Conservation (phyloP, 805 yeast genomes). For the Danielozyma ontarioensis region DNA sequence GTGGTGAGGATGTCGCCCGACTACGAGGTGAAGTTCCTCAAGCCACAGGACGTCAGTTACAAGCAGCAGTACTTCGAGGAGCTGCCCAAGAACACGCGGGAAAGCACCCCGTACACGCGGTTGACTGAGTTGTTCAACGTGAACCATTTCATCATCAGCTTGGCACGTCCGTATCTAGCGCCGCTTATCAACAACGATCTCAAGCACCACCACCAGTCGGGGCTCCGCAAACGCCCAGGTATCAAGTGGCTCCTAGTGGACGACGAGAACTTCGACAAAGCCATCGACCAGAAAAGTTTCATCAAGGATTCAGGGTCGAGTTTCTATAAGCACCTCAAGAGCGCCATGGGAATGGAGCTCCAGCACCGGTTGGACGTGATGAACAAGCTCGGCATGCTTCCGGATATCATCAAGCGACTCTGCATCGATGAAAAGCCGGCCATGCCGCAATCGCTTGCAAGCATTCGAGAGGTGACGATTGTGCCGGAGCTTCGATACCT, state of each 20-base stretch:
- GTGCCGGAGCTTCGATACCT: slow-evolving; percentile 81
- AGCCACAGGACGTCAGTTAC: slow-evolving; percentile 42
- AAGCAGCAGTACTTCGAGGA: slow-evolving; percentile 35
- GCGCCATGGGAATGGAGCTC: slow-evolving; percentile 67
- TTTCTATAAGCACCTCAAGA: slow-evolving; percentile 35
- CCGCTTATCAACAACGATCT: slow-evolving; percentile 82
- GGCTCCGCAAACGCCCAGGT: slow-evolving; percentile 30
- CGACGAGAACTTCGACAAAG: slow-evolving; percentile 30
- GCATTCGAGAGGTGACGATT: slow-evolving; percentile 72
- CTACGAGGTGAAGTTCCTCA: slow-evolving; percentile 36
- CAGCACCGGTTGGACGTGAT: slow-evolving; percentile 79
- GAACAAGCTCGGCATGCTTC: slow-evolving; percentile 71
- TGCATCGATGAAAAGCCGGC: slow-evolving; percentile 77
- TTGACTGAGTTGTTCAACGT: slow-evolving; percentile 91
- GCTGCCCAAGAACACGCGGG: slow-evolving; percentile 14
- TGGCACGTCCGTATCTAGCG: slow-evolving; percentile 91
- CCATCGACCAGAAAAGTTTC: slow-evolving; percentile 22
- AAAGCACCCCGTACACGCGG: slow-evolving; percentile 68
- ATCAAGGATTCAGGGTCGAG: slow-evolving; percentile 30
- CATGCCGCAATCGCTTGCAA: slow-evolving; percentile 63
- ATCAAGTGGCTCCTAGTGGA: slow-evolving; percentile 18
- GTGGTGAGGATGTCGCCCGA: slow-evolving; percentile 47
- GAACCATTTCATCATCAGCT: slow-evolving; percentile 83
- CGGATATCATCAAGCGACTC: slow-evolving; percentile 64
- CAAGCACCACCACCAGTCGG: slow-evolving; percentile 53